A percentile compares a stretch with the other conserved stretches of the same genome.
phyloP scores from a whole-genome alignment of 441 rosid species.

The Eutrema salsugineum region DNA sequence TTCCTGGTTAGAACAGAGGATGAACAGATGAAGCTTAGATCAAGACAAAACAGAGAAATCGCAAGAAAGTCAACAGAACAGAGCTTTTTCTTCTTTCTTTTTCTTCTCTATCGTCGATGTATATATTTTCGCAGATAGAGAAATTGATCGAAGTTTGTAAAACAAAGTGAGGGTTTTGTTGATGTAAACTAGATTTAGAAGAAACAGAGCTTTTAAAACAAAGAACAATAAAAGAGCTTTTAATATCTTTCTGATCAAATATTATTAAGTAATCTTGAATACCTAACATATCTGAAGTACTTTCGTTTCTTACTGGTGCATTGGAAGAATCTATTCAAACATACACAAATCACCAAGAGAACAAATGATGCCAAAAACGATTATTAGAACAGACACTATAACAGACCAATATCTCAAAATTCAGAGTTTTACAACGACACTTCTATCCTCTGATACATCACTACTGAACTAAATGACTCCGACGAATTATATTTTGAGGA shows the following conservation, averaged over 20 bases:
- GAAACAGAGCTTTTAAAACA: neutral
- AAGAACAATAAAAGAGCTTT: neutral
- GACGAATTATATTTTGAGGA: neutral
- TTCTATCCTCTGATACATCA: neutral
- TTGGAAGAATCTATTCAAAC: neutral
- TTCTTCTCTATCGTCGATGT: conserved; percentile 25
- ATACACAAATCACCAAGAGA: neutral
- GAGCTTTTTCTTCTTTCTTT: neutral
- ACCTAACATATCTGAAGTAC: neutral
- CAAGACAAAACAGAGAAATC: conserved; percentile 8
- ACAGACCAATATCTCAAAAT: neutral
- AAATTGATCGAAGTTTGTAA: conserved; percentile 23
- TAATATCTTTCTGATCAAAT: neutral
- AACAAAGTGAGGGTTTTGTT: conserved; percentile 3
- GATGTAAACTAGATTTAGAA: neutral
- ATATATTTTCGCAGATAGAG: conserved; percentile 29
- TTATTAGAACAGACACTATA: neutral
- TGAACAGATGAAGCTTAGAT: neutral
- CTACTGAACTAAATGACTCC: neutral
- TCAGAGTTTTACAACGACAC: neutral
- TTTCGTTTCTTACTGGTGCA: neutral
- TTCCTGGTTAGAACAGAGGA: conserved; percentile 5
- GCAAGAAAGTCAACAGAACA: conserved; percentile 1
- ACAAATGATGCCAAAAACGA: neutral
- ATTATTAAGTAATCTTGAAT: neutral